Evolutionary conservation across 352 stramenopile genomes (phyloP).

Genomic region (Globisporangium okanoganense): DNA sequence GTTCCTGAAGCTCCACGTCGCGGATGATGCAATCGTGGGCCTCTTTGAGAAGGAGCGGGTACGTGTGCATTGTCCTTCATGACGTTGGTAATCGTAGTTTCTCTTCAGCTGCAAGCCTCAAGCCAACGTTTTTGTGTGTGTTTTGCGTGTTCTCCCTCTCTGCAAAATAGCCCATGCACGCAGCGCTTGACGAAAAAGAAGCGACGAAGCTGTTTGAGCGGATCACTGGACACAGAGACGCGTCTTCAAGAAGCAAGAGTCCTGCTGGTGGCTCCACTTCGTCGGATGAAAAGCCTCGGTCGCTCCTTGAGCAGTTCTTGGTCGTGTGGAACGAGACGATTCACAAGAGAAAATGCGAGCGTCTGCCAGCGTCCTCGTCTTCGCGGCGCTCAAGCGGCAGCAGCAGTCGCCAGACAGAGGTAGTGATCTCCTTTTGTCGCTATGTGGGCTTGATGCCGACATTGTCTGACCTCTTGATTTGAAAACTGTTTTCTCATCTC

Average conservation of each 20-base stretch:
- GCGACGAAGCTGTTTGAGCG: constrained; percentile 13
- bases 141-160: too few species aligned
- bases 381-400: constrained; percentile 10
- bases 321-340: constrained; percentile 10
- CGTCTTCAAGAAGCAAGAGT: constrained; percentile 13
- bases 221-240: constrained; percentile 11
- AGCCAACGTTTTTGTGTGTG: not conserved
- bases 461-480: not conserved
- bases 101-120: not conserved
- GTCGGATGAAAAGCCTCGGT: not conserved
- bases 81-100: not conserved
- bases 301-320: constrained; percentile 17
- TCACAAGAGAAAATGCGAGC: constrained; percentile 13
- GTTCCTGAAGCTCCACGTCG: constrained; percentile 44
- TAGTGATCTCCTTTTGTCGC: not conserved
- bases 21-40: constrained; percentile 26
- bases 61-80: not conserved
- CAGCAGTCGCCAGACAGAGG: constrained; percentile 3
- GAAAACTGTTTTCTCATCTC: not conserved
- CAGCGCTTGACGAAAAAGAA: constrained; percentile 9
- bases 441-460: not conserved
- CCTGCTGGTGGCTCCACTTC: not conserved
- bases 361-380: constrained; percentile 3
- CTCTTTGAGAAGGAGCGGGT: constrained; percentile 45
- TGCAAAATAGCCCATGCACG: constrained; percentile 4